Conservation (phyloP, 805 yeast genomes). For the Candida schatavii region DNA sequence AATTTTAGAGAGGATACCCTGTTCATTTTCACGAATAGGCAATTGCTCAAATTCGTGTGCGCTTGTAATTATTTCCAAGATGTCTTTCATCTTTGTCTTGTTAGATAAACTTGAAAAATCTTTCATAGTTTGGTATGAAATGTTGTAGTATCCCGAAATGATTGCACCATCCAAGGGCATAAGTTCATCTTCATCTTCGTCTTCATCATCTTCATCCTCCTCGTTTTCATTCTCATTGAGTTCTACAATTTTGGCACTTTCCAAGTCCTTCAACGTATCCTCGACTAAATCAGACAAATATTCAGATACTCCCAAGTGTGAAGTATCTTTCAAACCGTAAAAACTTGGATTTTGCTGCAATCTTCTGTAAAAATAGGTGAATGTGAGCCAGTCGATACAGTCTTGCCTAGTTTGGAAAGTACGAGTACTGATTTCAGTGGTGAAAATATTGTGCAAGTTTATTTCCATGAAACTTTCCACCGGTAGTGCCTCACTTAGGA, state of each 20-base stretch:
- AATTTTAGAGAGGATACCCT: constrained; percentile 42
- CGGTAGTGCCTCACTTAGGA: constrained; percentile 73
- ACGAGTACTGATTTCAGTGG: constrained; percentile 69
- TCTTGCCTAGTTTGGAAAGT: constrained; percentile 70
- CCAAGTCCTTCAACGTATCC: constrained; percentile 58
- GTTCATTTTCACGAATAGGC: constrained; percentile 64
- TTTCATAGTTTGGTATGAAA: constrained; percentile 66
- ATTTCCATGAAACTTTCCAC: constrained; percentile 71
- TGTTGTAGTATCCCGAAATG: constrained; percentile 70
- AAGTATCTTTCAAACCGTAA: constrained; percentile 70
- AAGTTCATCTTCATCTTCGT: constrained; percentile 38
- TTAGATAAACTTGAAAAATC: constrained; percentile 52
- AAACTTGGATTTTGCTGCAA: constrained; percentile 81
- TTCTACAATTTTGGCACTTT: constrained; percentile 60
- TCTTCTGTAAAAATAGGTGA: constrained; percentile 77
- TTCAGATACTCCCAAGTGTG: constrained; percentile 71
- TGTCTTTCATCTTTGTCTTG: constrained; percentile 55
- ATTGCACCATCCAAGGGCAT: constrained; percentile 66
- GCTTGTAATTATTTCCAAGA: constrained; percentile 63
- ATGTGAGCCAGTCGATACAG: constrained; percentile 88
- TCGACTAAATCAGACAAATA: constrained; percentile 84
- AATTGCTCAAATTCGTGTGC: constrained; percentile 70
- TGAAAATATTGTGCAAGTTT: constrained; percentile 61
- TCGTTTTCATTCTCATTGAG: constrained; percentile 40
- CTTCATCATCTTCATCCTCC: constrained; percentile 35